Base-by-base conservation (phyloP, 495 filamentous ascomycete genomes). In the Cenococcum geophilum region DNA sequence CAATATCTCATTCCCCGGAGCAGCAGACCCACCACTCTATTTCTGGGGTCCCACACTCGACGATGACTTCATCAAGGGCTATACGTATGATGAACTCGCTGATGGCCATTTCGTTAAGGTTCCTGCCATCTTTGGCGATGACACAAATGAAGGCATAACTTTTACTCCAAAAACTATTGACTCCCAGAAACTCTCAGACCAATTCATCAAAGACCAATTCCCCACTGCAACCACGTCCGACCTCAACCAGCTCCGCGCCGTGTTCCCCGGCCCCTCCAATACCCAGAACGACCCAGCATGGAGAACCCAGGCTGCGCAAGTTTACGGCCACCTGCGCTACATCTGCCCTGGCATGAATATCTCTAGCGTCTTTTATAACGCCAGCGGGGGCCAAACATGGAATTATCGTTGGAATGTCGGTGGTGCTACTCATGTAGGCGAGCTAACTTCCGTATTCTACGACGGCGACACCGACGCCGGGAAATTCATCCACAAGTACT, bases 291-390 rank as follows among this genome's bases (percentile, higher is more conserved):
- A 68, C 59, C 12, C 48, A 1, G 32, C 34, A 14, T 68, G 65
- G 65, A 56, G 47, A 25, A 64, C 77, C 0, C 80, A 84, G n/a
- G 75, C 79, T 14, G 77, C 79, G 58, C 76, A 80, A 42, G 82
- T 81, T 3, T 91, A 89, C 66, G 86, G 86, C 22, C 84, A 90
- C 64, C 78, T 89, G 59, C 81, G 86, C n/a, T 90, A 90, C 73
- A 85, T 77, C 66, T 91, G 88, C 58, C 86, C 86, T 0, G 80
- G 79, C 0, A 75, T 88, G 21, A 68, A 64, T 36, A 45, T 64
- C 20, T 59, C 61, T 4, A 27, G 52, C 16, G 61, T 57, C 12
- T 68, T 64, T 48, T 48, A 57, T 18, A 48, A 42, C 2, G 36
- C 57, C n/a, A 55, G 40, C 16, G 42, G 34, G 14, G n/a, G 1